phyloP scores from a whole-genome alignment of 2,329 filamentous ascomycete species.

The Trichoderma breve region DNA sequence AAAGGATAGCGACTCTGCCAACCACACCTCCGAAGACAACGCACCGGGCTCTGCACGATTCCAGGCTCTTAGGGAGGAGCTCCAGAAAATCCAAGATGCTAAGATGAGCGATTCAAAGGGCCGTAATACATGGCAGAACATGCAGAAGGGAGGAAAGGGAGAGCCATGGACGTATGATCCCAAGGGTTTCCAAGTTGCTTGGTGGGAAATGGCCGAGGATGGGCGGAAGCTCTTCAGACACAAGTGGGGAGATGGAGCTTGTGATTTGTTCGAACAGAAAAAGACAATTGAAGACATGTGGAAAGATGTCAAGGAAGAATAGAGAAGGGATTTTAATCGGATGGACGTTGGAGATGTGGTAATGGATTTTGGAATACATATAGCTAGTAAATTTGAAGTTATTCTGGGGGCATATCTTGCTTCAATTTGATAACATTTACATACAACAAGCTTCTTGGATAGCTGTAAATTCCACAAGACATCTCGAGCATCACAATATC shows the following conservation, averaged over 20 bases:
- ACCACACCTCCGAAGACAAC: background rate
- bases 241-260: background rate
- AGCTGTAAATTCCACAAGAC: background rate
- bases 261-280: background rate
- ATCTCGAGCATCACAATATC: background rate
- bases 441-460: background rate
- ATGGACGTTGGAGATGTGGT: background rate
- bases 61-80: background rate
- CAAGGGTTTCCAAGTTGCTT: conserved; percentile 2
- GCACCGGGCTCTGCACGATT: conserved; percentile 3
- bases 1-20: background rate
- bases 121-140: conserved; percentile 19
- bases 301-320: background rate
- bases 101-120: background rate
- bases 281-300: conserved; percentile 3
- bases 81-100: conserved; percentile 4
- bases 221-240: background rate
- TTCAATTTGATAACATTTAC: background rate
- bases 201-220: conserved; percentile 16
- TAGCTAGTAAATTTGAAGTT: background rate
- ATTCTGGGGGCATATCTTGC: background rate
- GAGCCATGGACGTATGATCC: conserved; percentile 18
- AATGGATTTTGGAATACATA: background rate
- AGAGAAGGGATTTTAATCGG: background rate
- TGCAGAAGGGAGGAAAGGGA: conserved; percentile 16